Conservation (phyloP, 352 stramenopile genomes). For the Phytopythium vexans region DNA sequence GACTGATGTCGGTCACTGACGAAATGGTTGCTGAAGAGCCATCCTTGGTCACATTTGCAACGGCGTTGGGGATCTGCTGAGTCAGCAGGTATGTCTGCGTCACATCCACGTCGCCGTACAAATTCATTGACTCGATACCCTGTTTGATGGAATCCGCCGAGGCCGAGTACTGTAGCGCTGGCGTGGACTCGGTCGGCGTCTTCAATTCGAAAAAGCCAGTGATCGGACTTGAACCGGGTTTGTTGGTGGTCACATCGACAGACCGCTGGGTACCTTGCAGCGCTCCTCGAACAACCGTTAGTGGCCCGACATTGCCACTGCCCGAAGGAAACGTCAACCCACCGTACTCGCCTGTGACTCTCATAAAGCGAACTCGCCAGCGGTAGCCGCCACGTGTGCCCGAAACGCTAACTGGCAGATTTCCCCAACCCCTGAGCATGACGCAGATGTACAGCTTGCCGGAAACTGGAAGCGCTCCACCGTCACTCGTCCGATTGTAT, state of each 20-base stretch:
- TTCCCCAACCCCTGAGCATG: slow-evolving; percentile 91
- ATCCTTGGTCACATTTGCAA: slow-evolving; percentile 54
- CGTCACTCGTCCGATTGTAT: slow-evolving; percentile 88
- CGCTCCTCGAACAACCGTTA: slow-evolving; percentile 31
- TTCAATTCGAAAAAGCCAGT: slow-evolving; percentile 51
- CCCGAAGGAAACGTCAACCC: slow-evolving; percentile 74
- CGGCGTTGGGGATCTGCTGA: slow-evolving; percentile 53
- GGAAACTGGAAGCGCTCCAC: slow-evolving; percentile 90
- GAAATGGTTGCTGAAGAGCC: slow-evolving; percentile 38
- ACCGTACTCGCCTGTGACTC: slow-evolving; percentile 64
- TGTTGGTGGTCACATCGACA: slow-evolving; percentile 55
- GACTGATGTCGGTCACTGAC: slow-evolving; percentile 54
- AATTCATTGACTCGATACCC: slow-evolving; percentile 70
- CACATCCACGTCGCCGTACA: slow-evolving; percentile 75
- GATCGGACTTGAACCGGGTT: slow-evolving; percentile 44
- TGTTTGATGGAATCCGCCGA: slow-evolving; percentile 61
- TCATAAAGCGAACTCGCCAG: slow-evolving; percentile 74
- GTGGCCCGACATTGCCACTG: slow-evolving; percentile 68
- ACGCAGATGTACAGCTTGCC: slow-evolving; percentile 48
- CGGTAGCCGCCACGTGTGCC: slow-evolving; percentile 83
- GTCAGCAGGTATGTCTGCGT: slow-evolving; percentile 43
- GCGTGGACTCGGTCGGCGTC: slow-evolving; percentile 33
- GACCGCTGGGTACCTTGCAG: slow-evolving; percentile 42
- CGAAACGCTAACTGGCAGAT: slow-evolving; percentile 59
- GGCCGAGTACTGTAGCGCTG: slow-evolving; percentile 50